phyloP scores from a whole-genome alignment of 305 asterid species.

The Plantago rigida region DNA sequence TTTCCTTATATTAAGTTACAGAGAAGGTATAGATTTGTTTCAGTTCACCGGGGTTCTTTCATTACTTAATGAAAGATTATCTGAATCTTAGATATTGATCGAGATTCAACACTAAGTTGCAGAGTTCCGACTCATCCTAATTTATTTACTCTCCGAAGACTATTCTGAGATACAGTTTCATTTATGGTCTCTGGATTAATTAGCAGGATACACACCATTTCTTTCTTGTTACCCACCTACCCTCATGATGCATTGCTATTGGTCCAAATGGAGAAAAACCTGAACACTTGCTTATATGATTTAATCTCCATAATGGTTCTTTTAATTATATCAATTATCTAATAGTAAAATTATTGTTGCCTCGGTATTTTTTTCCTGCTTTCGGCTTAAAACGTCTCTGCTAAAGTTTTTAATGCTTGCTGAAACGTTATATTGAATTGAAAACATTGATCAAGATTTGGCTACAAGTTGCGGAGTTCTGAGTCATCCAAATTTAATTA shows the following conservation, averaged over 20 bases:
- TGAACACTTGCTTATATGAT: neutral
- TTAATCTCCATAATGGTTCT: neutral
- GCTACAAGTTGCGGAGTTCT: no score
- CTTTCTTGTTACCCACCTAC: no score
- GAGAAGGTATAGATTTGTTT: no score
- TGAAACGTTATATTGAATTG: no score
- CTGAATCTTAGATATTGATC: neutral
- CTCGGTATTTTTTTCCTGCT: constrained; percentile 16
- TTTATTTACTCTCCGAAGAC: neutral
- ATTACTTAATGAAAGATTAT: no score
- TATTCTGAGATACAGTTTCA: neutral
- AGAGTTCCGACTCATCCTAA: neutral
- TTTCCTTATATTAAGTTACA: no score
- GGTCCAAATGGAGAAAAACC: no score
- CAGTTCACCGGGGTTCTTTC: no score
- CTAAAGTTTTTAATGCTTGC: constrained; percentile 29
- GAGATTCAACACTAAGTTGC: neutral
- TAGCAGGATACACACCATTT: neutral
- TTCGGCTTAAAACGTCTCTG: constrained; percentile 27
- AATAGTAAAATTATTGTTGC: neutral
- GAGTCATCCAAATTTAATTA: no score
- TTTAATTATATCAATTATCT: no score
- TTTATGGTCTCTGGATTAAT: neutral
- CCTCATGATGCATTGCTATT: no score
- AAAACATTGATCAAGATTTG: no score